A percentile compares a stretch with the other conserved stretches of the same genome.
Evolutionary conservation across 768 basidiomycete genomes (phyloP).

Genomic region (Erythrobasidium yunnanense): DNA sequence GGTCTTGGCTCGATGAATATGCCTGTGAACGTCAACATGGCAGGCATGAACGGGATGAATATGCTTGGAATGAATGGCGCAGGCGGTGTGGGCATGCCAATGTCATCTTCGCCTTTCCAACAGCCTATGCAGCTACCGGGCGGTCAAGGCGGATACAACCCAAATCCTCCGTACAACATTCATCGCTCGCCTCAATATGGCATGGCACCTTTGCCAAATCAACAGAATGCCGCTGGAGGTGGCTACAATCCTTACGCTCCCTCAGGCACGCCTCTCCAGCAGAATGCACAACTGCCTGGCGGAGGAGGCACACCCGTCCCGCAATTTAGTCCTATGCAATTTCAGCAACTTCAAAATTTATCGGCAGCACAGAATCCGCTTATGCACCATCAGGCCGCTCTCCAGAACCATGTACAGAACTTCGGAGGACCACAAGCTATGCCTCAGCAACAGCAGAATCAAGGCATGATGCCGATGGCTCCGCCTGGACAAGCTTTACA

Average conservation of each 20-base stretch:
- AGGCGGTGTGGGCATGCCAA: not conserved
- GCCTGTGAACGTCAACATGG: not conserved
- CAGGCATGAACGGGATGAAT: no score
- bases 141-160: no score
- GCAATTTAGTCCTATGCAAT: constrained; percentile 11
- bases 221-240: not conserved
- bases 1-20: not conserved
- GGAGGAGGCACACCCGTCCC: no score
- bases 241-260: not conserved
- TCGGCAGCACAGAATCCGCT: not conserved
- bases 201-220: not conserved
- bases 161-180: constrained; percentile 7
- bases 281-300: not conserved
- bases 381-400: not conserved
- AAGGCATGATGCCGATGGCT: not conserved
- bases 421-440: no score
- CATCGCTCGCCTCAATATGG: constrained; percentile 11
- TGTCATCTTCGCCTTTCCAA: not conserved
- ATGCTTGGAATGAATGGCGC: no score
- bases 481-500: not conserved
- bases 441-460: not conserved
- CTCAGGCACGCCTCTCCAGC: not conserved
- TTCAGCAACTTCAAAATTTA: not conserved
- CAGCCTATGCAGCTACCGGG: constrained; percentile 1
- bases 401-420: not conserved